Evolutionary conservation across 2,329 filamentous ascomycete species (phyloP).

Genomic region (Daldinia eschscholtzii): DNA sequence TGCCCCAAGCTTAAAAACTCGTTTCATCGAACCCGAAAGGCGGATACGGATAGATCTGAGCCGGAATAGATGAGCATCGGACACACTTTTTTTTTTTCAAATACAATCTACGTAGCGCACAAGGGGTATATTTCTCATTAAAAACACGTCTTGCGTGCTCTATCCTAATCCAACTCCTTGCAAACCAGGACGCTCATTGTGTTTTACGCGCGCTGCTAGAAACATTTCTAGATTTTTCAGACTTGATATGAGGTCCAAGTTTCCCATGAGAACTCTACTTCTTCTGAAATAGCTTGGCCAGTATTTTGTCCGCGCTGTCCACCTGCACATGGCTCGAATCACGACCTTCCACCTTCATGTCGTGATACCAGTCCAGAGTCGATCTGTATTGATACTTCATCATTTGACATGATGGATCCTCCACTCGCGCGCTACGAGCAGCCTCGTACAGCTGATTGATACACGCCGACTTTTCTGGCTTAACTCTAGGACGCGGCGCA

Average conservation of each 20-base stretch:
- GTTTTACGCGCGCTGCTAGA: neutral
- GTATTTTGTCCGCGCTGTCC: constrained; percentile 58
- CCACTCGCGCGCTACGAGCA: constrained; percentile 47
- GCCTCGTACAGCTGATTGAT: constrained; percentile 61
- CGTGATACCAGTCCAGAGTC: constrained; percentile 66
- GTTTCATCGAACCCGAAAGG: neutral
- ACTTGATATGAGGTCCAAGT: neutral
- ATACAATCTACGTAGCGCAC: neutral
- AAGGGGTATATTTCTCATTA: neutral
- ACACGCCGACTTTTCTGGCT: constrained; percentile 51
- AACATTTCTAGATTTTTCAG: neutral
- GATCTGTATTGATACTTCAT: constrained; percentile 60
- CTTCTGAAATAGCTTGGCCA: constrained; percentile 42
- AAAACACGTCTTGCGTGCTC: neutral
- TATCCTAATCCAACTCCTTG: neutral
- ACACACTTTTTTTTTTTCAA: neutral
- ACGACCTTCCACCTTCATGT: constrained; percentile 61
- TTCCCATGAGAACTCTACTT: constrained; percentile 8
- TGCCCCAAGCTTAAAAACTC: neutral
- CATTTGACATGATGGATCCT: constrained; percentile 33
- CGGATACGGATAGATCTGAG: neutral
- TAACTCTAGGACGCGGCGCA: constrained; percentile 55
- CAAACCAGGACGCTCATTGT: neutral
- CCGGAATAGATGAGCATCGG: neutral
- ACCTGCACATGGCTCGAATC: constrained; percentile 64